These are phyloP conservation scores for Lunularia cruciata DNA, from an alignment of 225 moss, liverwort and hornwort species.

Conservation along the genomic window DNA sequence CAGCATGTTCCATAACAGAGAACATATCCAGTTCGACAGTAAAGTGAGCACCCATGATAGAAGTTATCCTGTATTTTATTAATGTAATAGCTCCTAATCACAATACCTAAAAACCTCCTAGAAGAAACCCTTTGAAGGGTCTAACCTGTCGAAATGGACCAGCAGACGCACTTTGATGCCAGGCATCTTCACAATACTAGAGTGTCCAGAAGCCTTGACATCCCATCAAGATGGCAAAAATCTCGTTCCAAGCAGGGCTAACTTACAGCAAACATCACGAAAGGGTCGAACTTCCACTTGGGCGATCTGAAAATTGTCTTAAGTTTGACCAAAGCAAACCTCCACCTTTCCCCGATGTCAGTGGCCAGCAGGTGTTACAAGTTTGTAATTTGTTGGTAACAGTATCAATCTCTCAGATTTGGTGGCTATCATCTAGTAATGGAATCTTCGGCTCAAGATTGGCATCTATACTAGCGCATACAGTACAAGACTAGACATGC, in stretches of 20 bases:
- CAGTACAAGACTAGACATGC: constrained; percentile 13
- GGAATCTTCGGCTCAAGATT: constrained; percentile 30
- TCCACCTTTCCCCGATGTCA: constrained; percentile 8
- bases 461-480: constrained; percentile 14
- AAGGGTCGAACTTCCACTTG: constrained; percentile 3
- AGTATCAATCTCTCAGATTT: constrained; percentile 4
- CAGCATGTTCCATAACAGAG: no score
- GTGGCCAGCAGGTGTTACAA: constrained; percentile 16
- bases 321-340: background rate
- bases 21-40: no score
- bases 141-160: constrained; percentile 5
- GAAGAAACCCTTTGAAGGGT: constrained; percentile 25
- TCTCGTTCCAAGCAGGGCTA: background rate
- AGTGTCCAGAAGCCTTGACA: constrained; percentile 13
- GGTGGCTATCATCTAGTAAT: background rate
- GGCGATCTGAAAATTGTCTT: background rate
- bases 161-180: constrained; percentile 20
- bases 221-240: constrained; percentile 21
- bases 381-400: constrained; percentile 5
- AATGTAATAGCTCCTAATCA: constrained; percentile 15
- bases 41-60: background rate
- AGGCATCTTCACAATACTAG: constrained; percentile 14
- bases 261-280: constrained; percentile 22
- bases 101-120: constrained; percentile 19
- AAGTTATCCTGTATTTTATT: constrained; percentile 18